Conservation (phyloP, 225 moss, liverwort and hornwort species). For the Takakia lepidozioides region DNA sequence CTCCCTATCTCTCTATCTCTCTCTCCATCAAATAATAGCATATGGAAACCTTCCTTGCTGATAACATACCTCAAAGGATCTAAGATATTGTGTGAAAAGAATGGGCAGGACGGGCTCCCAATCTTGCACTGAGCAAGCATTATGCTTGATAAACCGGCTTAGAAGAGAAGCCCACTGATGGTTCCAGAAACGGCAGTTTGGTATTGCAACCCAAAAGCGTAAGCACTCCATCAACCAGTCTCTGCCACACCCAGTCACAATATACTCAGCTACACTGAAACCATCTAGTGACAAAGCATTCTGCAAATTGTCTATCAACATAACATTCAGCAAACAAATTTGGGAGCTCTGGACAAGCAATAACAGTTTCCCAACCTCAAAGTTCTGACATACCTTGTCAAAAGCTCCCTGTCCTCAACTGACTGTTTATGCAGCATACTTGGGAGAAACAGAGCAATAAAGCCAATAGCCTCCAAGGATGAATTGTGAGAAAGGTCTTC, state of each 20-base stretch:
- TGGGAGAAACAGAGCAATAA: conserved; percentile 77
- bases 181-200: conserved; percentile 93
- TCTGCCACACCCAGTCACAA: conserved; percentile 38
- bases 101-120: conserved; percentile 83
- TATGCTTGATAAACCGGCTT: conserved; percentile 72
- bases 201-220: conserved; percentile 70
- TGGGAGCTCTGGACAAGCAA: too few relatives aligned
- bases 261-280: too few relatives aligned
- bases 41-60: too few relatives aligned
- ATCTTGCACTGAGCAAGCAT: conserved; percentile 43
- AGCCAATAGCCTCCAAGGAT: conserved; percentile 74
- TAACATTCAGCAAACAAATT: too few relatives aligned
- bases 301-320: too few relatives aligned
- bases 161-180: conserved; percentile 89
- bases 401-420: conserved; percentile 31
- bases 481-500: conserved; percentile 89
- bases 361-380: neutral
- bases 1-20: too few relatives aligned
- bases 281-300: too few relatives aligned
- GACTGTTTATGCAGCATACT: conserved; percentile 48
- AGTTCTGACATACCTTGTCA: conserved; percentile 52
- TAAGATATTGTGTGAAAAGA: conserved; percentile 76
- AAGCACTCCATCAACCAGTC: conserved; percentile 84
- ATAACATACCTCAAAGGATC: conserved; percentile 94
- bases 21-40: too few relatives aligned